Base-by-base conservation (phyloP, 1,284 basidiomycete species). In the Tilletia caries region DNA sequence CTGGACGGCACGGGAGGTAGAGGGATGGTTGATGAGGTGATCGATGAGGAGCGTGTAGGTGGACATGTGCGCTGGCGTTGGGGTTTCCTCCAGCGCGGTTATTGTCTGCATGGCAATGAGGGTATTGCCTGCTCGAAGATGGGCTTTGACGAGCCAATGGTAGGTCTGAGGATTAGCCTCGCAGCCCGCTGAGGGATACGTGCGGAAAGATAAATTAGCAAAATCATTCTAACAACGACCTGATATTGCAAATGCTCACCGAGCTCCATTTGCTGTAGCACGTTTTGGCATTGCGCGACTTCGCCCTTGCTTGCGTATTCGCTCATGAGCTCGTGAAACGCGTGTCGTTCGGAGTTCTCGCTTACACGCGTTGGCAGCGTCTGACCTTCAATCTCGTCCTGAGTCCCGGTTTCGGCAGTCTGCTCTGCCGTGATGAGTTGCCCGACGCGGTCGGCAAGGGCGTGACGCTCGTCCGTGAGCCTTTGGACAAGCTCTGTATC, bases 11-110 rank as follows among this genome's bases (percentile, higher is more conserved):
- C 70, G 70, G 20, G 73, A 44, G 25, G 68, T 23, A 3, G 58
- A 62, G 15, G 58, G 69, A 32, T 76, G 69, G 48, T 71, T 69
- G 6, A 71, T 33, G 33, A 80, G 67, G 5, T 72, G 74, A n/a
- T 75, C 69, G 33, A 79, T 75, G 4, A 77, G 58, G 27, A 82
- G 52, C 27, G 81, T 78, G 65, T 82, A 82, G 0, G 80, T 77
- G 4, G 78, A 74, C 69, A 79, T 71, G 0, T 73, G 64, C 12
- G 80, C 79, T 0, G 81, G 79, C 27, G 67, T 54, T 10, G 67
- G 8, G 8, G 67, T 43, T 13, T 32, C 33, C 54, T 79, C 75
- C 6, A 80, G 70, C 25, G 69, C 70, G 37, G 73, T 75, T 37
- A 79, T 62, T 41, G 76, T 68, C 43, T 74, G 46, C n/a, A 80